A percentile compares a stretch with the other conserved stretches of the same genome.
These are phyloP conservation scores for Salix caprea DNA, from an alignment of 345 rosid species.

Conservation along the genomic window DNA sequence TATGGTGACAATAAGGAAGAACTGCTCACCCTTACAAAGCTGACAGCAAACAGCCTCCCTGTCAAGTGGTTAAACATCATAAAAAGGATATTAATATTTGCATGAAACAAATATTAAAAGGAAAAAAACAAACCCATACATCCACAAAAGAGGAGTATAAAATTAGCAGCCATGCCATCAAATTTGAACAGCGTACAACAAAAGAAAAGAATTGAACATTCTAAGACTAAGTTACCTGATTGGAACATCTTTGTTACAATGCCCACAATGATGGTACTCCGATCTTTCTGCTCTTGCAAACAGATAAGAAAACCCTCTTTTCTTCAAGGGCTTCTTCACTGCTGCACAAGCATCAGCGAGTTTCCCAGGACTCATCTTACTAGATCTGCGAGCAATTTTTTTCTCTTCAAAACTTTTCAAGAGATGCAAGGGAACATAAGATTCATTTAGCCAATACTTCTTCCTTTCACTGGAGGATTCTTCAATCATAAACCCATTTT, in stretches of 20 bases:
- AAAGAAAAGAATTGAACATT: neutral
- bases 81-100: neutral
- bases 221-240: constrained; percentile 46
- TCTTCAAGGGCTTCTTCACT: constrained; percentile 36
- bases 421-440: constrained; percentile 83
- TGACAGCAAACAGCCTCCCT: constrained; percentile 92
- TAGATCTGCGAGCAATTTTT: constrained; percentile 57
- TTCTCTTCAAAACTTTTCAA: constrained; percentile 91
- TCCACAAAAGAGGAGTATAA: neutral
- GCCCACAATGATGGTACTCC: constrained; percentile 64
- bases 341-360: constrained; percentile 29
- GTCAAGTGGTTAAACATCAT: constrained; percentile 22
- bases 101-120: neutral
- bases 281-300: constrained; percentile 75
- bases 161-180: neutral
- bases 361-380: constrained; percentile 41
- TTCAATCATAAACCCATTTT: constrained; percentile 61
- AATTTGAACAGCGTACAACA: neutral
- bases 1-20: neutral
- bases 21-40: constrained; percentile 64
- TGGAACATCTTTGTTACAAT: constrained; percentile 68
- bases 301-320: constrained; percentile 69
- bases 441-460: constrained; percentile 81
- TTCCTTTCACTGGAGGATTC: constrained; percentile 88
- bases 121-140: neutral